Percentiles rank a stretch among this genome's conserved stretches.
phyloP scores from a whole-genome alignment of 768 basidiomycete genomes.

The Termitomyces sp. region DNA sequence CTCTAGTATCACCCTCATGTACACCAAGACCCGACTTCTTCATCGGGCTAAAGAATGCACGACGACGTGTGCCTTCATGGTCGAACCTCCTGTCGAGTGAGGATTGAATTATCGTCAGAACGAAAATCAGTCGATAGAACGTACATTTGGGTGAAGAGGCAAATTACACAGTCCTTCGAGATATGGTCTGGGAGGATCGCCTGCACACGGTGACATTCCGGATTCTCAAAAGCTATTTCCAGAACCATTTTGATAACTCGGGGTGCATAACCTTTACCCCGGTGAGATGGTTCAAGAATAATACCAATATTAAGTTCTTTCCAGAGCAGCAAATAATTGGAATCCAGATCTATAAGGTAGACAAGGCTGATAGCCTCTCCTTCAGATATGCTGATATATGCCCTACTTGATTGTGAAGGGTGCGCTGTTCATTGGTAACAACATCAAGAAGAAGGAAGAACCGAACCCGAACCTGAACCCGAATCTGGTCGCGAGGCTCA shows the following conservation, averaged over 20 bases:
- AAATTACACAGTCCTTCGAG: conserved; percentile 37
- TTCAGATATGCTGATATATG: too few relatives aligned
- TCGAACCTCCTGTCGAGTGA: conserved; percentile 43
- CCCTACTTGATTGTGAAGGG: too few relatives aligned
- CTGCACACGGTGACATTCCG: conserved; percentile 48
- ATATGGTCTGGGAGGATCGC: conserved; percentile 44
- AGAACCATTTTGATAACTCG: conserved; percentile 43
- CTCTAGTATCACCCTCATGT: too few relatives aligned
- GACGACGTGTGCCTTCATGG: conserved; percentile 61
- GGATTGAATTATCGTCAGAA: too few relatives aligned
- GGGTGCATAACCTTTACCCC: conserved; percentile 39
- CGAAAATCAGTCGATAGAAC: conserved; percentile 6
- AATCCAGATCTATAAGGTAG: conserved; percentile 33
- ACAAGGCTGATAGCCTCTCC: conserved; percentile 36
- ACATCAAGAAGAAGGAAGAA: too few relatives aligned
- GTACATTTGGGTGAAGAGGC: conserved; percentile 44
- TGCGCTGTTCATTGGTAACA: too few relatives aligned
- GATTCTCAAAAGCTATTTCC: conserved; percentile 42
- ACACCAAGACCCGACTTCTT: too few relatives aligned
- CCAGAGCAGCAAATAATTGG: conserved; percentile 25
- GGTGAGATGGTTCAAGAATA: conserved; percentile 34
- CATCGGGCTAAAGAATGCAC: conserved; percentile 44
- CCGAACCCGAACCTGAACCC: too few relatives aligned
- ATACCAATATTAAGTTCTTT: conserved; percentile 57
- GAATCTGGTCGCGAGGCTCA: conserved; percentile 84